Evolutionary conservation across 2,329 filamentous ascomycete genomes (phyloP), one percentile per base, ranked within the genome.

Genomic region (Colletotrichum orchidophilum): DNA sequence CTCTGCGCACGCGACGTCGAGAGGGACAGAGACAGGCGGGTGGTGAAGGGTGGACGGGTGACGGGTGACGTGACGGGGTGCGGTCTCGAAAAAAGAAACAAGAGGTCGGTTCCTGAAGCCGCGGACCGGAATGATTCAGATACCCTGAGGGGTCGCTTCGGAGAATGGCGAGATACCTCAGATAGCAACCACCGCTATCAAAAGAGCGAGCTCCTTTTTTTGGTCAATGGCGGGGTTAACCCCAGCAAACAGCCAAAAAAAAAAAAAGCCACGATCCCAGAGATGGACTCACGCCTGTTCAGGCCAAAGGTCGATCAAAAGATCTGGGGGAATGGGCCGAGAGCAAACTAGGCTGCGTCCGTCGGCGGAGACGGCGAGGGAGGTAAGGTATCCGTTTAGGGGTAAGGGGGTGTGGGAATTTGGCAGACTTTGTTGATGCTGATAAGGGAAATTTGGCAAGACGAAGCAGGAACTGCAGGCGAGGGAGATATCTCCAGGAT

Each of bases 111-210:
- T 46, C 39, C 26, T 52, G 49, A 52, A 24, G 21, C 49, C 63
- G 50, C 49, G 67, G 63, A 55, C 24, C 49, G 49, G 55, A 61
- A 66, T 70, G 67, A 70, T 70, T 67, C 67, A 70, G 61, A 55
- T 67, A 70, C 67, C 67, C 67, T 70, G 67, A 70, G 69, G 58
- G 64, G 69, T 71, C 52, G 59, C 46, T 54, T 71, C 53, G 65
- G 46, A 35, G 60, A 69, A 71, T 70, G 65, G 58, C 52, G 65
- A 70, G 65, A 71, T 64, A 46, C 39, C 39, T 46, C n/a, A 71
- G 69, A 71, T 71, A 71, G 69, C 58, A 58, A 62, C 42, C 49
- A 39, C 53, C 59, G 69, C 63, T 71, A 71, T 71, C 69, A 69
- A 69, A 42, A 61, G 21, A 42, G 69, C 33, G 35, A 69, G 69